phyloP scores from a whole-genome alignment of 352 stramenopile species.

The Globisporangium okanoganense region DNA sequence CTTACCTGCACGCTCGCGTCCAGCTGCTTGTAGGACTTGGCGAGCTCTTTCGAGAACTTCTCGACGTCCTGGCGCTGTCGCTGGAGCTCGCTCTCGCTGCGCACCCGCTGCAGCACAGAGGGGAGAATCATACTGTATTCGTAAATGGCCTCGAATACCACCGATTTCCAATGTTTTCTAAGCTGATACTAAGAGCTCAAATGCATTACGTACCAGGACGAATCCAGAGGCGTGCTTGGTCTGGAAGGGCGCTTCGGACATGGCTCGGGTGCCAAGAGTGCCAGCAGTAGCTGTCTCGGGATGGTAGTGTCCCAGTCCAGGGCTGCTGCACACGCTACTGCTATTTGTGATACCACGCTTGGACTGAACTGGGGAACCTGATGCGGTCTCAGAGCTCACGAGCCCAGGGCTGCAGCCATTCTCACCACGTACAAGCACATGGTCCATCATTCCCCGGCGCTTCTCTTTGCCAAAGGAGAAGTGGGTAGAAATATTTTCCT shows the following conservation, averaged over 20 bases:
- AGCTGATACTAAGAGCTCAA: neutral
- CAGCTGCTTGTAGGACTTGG: slow-evolving; percentile 46
- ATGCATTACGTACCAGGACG: slow-evolving; percentile 19
- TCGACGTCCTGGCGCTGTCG: slow-evolving; percentile 23
- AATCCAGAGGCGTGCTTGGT: slow-evolving; percentile 34
- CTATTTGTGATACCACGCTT: neutral
- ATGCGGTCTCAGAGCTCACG: neutral
- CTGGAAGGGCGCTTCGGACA: slow-evolving; percentile 21
- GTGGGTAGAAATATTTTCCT: slow-evolving; percentile 33
- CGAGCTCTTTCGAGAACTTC: slow-evolving; percentile 46
- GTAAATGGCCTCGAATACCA: neutral
- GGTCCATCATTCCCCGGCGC: slow-evolving; percentile 42
- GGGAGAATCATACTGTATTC: neutral
- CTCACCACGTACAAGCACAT: slow-evolving; percentile 16
- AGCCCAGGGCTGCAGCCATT: slow-evolving; percentile 19
- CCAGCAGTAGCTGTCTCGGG: slow-evolving; percentile 15
- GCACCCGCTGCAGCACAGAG: slow-evolving; percentile 20
- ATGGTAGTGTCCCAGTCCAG: slow-evolving; percentile 21
- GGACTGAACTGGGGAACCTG: neutral
- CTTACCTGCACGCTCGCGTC: slow-evolving; percentile 30
- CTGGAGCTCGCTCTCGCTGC: slow-evolving; percentile 34
- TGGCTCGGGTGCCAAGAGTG: slow-evolving; percentile 8
- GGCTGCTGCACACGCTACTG: slow-evolving; percentile 5
- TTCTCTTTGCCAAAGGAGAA: slow-evolving; percentile 50
- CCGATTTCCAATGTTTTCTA: neutral